A percentile compares a stretch with the other conserved stretches of the same genome.
Evolutionary conservation across 495 filamentous ascomycete species (phyloP).

Genomic region (Podospora pseudoanserina): DNA sequence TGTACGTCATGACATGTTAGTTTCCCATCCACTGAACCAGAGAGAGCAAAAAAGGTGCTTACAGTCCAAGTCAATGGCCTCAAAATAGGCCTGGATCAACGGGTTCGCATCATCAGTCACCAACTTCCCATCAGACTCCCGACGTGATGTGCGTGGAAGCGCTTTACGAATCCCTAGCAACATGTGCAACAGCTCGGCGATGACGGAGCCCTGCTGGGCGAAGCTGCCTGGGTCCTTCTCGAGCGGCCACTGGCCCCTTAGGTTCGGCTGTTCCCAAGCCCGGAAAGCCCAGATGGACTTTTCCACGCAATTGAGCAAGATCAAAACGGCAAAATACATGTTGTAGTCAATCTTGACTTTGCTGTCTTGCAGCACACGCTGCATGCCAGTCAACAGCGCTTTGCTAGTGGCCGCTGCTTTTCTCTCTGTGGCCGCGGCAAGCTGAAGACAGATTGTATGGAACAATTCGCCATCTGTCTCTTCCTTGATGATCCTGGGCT

Average conservation of each 20-base stretch:
- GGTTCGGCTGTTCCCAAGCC: constrained; percentile 61
- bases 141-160: constrained; percentile 56
- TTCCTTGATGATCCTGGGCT: constrained; percentile 37
- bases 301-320: constrained; percentile 76
- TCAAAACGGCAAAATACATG: constrained; percentile 68
- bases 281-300: constrained; percentile 81
- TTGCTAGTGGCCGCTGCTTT: constrained; percentile 63
- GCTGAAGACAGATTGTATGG: constrained; percentile 60
- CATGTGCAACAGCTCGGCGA: constrained; percentile 70
- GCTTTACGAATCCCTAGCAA: constrained; percentile 68
- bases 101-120: constrained; percentile 52
- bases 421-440: constrained; percentile 70
- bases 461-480: constrained; percentile 44
- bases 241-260: constrained; percentile 63
- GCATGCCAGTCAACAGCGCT: constrained; percentile 68
- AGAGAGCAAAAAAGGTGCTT: constrained; percentile 30
- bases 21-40: neutral
- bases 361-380: constrained; percentile 69
- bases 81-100: constrained; percentile 56
- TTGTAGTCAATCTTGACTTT: constrained; percentile 65
- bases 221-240: constrained; percentile 63
- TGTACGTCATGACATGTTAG: constrained; percentile 18
- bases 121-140: constrained; percentile 53
- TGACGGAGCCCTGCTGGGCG: constrained; percentile 65
- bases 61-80: constrained; percentile 58